Evolutionary conservation across 805 yeast species (phyloP), one percentile per base, ranked within the genome.

Genomic region (Metschnikowia vanudenii): DNA sequence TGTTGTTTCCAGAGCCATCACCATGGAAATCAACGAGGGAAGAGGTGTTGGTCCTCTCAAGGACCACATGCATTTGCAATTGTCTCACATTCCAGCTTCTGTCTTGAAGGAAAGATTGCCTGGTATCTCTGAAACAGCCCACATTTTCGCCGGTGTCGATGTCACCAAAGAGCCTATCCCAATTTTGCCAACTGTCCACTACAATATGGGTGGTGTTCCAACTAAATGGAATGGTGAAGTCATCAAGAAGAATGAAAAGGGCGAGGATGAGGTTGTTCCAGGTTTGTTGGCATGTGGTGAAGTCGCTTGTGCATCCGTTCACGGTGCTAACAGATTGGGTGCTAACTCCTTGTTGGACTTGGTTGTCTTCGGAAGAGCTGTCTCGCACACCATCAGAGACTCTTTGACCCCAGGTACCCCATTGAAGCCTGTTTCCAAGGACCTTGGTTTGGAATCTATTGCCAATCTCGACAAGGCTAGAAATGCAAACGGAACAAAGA

Each of bases 171-270:
- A 92, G 76, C 99, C 99, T 64, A 94, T 94, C 68, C 99, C 98
- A 61, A 91, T 92, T 61, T 73, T 94, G 60, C 99, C 99, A 61
- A 92, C 99, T 56, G 99, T 94, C 52, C 99, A 92, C 75, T 92
- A 94, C 79, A 92, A 92, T 75, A 92, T 92, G 99, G 99, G 99
- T 73, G 98, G 98, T 83, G 88, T 92, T 57, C 99, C 99, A 70
- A 94, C 99, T 57, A 88, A 85, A 71, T 94, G 89, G 86, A 87
- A 85, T 56, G 99, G 98, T 77, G 97, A 92, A 76, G 97, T 83
- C 43, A 67, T 92, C 53, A 88, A 88, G 39, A 65, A 85, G 61
- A 89, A 86, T 64, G 92, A 80, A 64, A 74, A 79, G 56, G 99
- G 99, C 60, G 82, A 92, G 62, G 99, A 94, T 68, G 81, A 79